These are phyloP conservation scores for Bipolaris cookei DNA, from an alignment of 2,329 filamentous ascomycete species.

Conservation along the genomic window DNA sequence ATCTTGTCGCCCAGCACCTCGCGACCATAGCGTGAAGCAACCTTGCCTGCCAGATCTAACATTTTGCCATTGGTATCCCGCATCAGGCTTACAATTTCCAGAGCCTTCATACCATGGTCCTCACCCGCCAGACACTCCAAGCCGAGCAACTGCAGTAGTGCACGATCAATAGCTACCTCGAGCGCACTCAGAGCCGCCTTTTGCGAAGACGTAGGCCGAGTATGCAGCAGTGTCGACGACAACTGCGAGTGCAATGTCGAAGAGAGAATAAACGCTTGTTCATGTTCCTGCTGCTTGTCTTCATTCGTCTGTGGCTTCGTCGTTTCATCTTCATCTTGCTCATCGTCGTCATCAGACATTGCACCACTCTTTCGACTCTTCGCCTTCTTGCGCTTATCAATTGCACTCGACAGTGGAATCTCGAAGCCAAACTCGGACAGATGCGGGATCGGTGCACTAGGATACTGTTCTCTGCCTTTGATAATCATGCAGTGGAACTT, in stretches of 20 bases:
- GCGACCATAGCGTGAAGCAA: slow-evolving; percentile 84
- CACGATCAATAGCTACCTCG: slow-evolving; percentile 88
- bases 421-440: slow-evolving; percentile 92
- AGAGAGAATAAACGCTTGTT: slow-evolving; percentile 81
- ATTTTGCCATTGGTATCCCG: slow-evolving; percentile 84
- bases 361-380: slow-evolving; percentile 41
- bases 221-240: slow-evolving; percentile 73
- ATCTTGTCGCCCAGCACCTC: slow-evolving; percentile 89
- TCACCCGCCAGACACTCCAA: slow-evolving; percentile 91
- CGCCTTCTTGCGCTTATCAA: slow-evolving; percentile 40
- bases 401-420: slow-evolving; percentile 72
- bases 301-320: slow-evolving; percentile 20
- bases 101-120: slow-evolving; percentile 89
- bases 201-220: slow-evolving; percentile 68
- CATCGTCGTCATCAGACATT: slow-evolving; percentile 40
- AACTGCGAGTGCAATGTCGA: slow-evolving; percentile 75
- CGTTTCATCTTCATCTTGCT: slow-evolving; percentile 43
- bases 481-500: slow-evolving; percentile 99
- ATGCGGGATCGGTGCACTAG: slow-evolving; percentile 86
- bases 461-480: slow-evolving; percentile 88
- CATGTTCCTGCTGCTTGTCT: slow-evolving; percentile 67
- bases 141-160: slow-evolving; percentile 84
- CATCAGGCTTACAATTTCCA: slow-evolving; percentile 90
- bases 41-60: slow-evolving; percentile 87
- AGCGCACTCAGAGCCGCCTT: slow-evolving; percentile 70